Conservation (phyloP, 345 rosid species). For the Raphanus raphanistrum region DNA sequence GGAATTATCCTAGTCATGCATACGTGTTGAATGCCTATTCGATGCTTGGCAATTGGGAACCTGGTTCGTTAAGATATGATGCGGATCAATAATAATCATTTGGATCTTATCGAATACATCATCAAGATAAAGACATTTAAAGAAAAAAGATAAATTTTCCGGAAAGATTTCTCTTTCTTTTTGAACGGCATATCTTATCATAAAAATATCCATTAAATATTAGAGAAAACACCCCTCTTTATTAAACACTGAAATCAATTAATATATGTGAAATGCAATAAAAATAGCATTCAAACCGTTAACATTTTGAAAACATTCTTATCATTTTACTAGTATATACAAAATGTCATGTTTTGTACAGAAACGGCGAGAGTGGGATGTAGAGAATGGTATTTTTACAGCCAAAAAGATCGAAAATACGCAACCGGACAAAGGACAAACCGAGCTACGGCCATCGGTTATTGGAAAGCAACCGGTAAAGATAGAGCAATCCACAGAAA, state of each 20-base stretch:
- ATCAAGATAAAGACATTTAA: background rate
- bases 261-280: background rate
- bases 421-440: background rate
- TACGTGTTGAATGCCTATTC: background rate
- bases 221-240: background rate
- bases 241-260: background rate
- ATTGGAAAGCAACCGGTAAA: background rate
- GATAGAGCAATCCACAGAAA: background rate
- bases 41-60: background rate
- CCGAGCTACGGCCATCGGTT: background rate
- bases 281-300: background rate
- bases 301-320: background rate
- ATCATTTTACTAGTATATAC: background rate
- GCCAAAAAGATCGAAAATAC: background rate
- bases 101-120: background rate
- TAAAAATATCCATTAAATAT: background rate
- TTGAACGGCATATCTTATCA: background rate
- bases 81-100: background rate
- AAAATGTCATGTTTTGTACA: background rate
- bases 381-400: background rate
- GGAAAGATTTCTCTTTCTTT: background rate
- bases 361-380: slow-evolving; percentile 1
- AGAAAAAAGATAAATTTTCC: background rate
- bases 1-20: background rate
- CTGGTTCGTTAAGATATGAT: slow-evolving; percentile 1